A percentile compares a stretch with the other conserved stretches of the same genome.
phyloP scores from a whole-genome alignment of 2,329 filamentous ascomycete genomes.

The Ceratocystis cacaofunesta region DNA sequence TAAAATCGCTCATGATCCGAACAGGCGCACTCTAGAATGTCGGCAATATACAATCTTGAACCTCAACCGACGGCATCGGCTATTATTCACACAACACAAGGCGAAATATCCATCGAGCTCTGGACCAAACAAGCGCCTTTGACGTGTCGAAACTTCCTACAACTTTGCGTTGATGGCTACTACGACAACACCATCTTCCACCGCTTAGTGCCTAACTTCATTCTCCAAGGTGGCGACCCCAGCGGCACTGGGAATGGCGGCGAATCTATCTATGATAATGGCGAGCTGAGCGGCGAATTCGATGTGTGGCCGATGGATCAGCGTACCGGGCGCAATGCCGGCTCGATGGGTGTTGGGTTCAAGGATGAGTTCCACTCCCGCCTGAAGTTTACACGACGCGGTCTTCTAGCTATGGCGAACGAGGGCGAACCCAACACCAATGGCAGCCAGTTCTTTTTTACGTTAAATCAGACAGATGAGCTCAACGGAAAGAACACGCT shows the following conservation, averaged over 20 bases:
- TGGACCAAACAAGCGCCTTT: conserved; percentile 91
- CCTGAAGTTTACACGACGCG: conserved; percentile 82
- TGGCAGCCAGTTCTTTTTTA: conserved; percentile 95
- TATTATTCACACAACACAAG: conserved; percentile 75
- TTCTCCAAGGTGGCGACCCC: conserved; percentile 87
- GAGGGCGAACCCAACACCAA: conserved; percentile 64
- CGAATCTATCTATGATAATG: conserved; percentile 80
- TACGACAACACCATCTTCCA: conserved; percentile 92
- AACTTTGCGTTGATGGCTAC: conserved; percentile 88
- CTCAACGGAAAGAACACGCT: conserved; percentile 81
- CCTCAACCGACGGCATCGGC: conserved; percentile 87
- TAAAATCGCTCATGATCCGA: background rate
- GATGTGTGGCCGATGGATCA: conserved; percentile 60
- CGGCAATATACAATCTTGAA: conserved; percentile 76
- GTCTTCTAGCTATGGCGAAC: conserved; percentile 92
- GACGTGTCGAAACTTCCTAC: conserved; percentile 86
- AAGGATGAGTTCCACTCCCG: conserved; percentile 84
- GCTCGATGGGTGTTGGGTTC: conserved; percentile 44
- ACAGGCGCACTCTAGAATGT: conserved; percentile 41
- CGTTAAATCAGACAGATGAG: conserved; percentile 70
- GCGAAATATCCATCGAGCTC: conserved; percentile 80
- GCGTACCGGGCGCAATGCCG: conserved; percentile 45
- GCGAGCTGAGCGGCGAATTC: conserved; percentile 54
- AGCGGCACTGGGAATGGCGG: conserved; percentile 86
- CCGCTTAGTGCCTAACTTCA: conserved; percentile 78